phyloP scores from a whole-genome alignment of 2,329 filamentous ascomycete genomes.

The Sporothrix pseudoabietina region DNA sequence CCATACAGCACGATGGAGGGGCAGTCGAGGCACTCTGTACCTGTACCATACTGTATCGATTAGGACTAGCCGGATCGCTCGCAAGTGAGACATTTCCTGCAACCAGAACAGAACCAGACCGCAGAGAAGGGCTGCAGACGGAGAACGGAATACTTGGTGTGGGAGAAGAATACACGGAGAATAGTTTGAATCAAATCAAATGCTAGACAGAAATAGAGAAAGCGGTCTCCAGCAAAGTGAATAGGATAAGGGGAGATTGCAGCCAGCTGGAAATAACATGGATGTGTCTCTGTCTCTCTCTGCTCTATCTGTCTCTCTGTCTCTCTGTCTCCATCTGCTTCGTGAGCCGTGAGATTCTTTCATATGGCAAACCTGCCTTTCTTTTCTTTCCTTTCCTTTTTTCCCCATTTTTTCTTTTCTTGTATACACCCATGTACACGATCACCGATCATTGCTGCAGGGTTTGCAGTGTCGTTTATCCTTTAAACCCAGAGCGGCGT shows the following conservation, averaged over 20 bases:
- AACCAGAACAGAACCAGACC: neutral
- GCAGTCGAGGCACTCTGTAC: neutral
- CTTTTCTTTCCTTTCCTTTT: neutral
- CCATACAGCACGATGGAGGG: neutral
- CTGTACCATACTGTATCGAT: neutral
- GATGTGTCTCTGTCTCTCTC: neutral
- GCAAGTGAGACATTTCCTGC: slow-evolving; percentile 16
- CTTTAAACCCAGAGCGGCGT: neutral
- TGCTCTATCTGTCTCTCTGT: neutral
- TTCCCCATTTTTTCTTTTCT: neutral
- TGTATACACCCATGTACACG: neutral
- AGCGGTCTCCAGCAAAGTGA: neutral
- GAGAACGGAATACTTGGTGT: neutral
- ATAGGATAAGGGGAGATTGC: neutral
- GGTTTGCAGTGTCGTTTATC: neutral
- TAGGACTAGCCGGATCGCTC: slow-evolving; percentile 2
- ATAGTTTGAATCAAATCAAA: neutral
- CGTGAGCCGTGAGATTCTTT: neutral
- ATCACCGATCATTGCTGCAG: neutral
- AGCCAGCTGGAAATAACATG: neutral
- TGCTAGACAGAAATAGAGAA: neutral
- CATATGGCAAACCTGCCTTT: neutral
- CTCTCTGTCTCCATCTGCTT: neutral
- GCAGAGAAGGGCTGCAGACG: neutral
- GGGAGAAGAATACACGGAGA: neutral